Percentiles rank a stretch among this genome's conserved stretches.
Conservation (phyloP, 2,329 filamentous ascomycete genomes). For the Sporothrix brunneoviolacea region DNA sequence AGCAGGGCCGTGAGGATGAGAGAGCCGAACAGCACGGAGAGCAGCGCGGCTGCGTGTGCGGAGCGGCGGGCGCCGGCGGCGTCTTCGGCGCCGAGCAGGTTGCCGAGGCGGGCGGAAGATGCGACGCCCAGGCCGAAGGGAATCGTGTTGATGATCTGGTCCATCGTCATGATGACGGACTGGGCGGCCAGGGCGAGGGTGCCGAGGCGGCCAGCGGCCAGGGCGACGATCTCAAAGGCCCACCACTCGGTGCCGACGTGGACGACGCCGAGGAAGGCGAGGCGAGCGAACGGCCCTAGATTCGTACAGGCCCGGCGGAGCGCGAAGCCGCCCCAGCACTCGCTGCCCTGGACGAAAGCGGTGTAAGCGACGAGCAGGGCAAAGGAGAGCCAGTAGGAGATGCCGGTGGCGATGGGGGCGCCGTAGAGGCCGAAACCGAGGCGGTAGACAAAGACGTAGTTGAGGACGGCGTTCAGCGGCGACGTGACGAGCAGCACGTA, state of each 20-base stretch:
- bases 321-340: conserved; percentile 72
- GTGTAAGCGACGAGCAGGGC: conserved; percentile 67
- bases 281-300: conserved; percentile 61
- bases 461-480: conserved; percentile 72
- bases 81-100: conserved; percentile 65
- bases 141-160: conserved; percentile 78
- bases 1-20: conserved; percentile 62
- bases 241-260: conserved; percentile 92
- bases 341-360: conserved; percentile 60
- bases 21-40: conserved; percentile 63
- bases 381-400: conserved; percentile 83
- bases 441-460: conserved; percentile 71
- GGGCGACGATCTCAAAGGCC: conserved; percentile 86
- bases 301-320: conserved; percentile 53
- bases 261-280: conserved; percentile 69
- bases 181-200: conserved; percentile 76
- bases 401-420: conserved; percentile 73
- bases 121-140: conserved; percentile 83
- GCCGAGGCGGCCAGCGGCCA: conserved; percentile 73
- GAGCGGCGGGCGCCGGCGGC: conserved; percentile 60
- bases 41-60: conserved; percentile 66
- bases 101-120: conserved; percentile 69
- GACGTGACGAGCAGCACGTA: conserved; percentile 79
- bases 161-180: conserved; percentile 82
- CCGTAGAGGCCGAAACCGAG: conserved; percentile 67